Base-by-base conservation (phyloP, 345 rosid genomes). In the Moricandia arvensis region DNA sequence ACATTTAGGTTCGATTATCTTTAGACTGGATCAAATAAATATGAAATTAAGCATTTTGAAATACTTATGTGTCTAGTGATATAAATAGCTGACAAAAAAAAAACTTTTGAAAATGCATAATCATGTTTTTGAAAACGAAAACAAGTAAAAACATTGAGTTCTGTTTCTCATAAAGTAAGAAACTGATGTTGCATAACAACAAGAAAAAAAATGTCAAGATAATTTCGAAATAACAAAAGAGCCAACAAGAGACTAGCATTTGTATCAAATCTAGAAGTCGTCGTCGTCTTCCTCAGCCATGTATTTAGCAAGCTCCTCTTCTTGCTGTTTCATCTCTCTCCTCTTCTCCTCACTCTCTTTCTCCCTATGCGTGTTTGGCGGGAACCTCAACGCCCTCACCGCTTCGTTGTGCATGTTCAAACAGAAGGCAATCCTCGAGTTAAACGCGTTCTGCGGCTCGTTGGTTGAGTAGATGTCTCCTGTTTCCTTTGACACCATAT, bases 381-480 rank as follows among this genome's bases (percentile, higher is more conserved):
- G 94, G 74, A 83, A 90, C 55, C 88, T 79, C 73, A 88, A 80
- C 3, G 98, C 97, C 33, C 87, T 79, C 2, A 88, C 88, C 3
- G 97, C 94, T 77, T 88, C 96, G n/a, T 93, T 93, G 57, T 93
- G 91, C 94, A 88, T 91, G 79, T 90, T 88, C 58, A 93, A 87
- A 69, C 95, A 93, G 79, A 90, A 91, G 0, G 97, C 89, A 15
- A 91, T 90, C 68, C 96, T 87, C 1, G 95, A 94, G 86, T 91
- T 87, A 51, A 94, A 91, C 27, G 95, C 97, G 1, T 80, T 72
- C 71, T 91, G 98, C n/a, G 96, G 97, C 76, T 91, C 97, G 17
- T 84, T 91, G 13, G 95, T 90, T 1, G 98, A 90, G 80, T 89
- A 91, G 43, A 94, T 87, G 75, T 91, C 98, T 34, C 93, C 93